Conservation (phyloP, 306 rosid genomes). For the Dalbergia oliveri region DNA sequence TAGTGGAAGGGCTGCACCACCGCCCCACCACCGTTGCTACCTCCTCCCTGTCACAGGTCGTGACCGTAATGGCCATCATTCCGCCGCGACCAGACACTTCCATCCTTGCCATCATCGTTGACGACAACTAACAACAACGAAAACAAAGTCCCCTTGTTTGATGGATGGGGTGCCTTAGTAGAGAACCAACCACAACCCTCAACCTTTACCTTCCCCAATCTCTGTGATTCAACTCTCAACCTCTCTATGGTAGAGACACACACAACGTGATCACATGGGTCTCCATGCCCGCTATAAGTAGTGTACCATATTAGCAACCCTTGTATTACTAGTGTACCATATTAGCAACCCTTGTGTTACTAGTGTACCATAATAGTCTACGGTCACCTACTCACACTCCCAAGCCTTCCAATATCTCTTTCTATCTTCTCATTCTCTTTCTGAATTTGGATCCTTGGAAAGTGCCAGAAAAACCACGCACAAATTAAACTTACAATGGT, state of each 20-base stretch:
- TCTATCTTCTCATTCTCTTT: neutral
- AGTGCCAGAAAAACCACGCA: slow-evolving; percentile 2
- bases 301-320: neutral
- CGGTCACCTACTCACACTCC: neutral
- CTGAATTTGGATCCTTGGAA: neutral
- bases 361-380: too few relatives aligned
- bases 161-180: neutral
- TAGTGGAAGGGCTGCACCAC: too few relatives aligned
- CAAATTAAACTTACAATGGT: neutral
- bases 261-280: slow-evolving; percentile 50
- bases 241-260: neutral
- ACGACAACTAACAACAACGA: too few relatives aligned
- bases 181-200: neutral
- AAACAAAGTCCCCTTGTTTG: neutral
- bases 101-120: too few relatives aligned
- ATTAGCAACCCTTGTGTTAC: neutral
- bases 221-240: neutral
- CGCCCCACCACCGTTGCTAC: too few relatives aligned
- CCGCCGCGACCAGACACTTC: too few relatives aligned
- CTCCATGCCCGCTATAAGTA: slow-evolving; percentile 16
- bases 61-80: too few relatives aligned
- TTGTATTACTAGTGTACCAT: too few relatives aligned
- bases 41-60: too few relatives aligned
- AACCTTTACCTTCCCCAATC: neutral
- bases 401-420: neutral